phyloP scores from a whole-genome alignment of 176 grass and related monocot species.

The Panicum miliaceum region DNA sequence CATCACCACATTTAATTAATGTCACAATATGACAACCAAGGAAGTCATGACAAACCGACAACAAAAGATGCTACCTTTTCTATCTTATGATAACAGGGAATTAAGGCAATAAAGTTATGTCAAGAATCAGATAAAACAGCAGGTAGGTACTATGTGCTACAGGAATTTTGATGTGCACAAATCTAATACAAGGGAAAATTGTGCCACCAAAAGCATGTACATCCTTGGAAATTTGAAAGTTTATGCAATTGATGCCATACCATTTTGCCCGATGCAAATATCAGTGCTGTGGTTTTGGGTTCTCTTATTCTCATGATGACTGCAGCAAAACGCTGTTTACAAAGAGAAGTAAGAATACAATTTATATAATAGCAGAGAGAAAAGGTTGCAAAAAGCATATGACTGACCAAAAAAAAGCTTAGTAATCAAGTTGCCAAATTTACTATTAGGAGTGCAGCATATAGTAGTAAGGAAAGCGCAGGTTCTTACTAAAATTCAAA shows the following conservation, averaged over 20 bases:
- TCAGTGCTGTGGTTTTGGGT: constrained; percentile 97
- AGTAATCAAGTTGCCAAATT: background rate
- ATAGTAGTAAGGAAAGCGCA: background rate
- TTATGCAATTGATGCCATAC: constrained; percentile 46
- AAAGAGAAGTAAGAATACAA: constrained; percentile 35
- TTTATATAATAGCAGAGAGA: background rate
- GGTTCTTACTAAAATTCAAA: background rate
- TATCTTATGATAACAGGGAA: background rate
- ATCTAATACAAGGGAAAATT: background rate
- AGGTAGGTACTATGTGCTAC: background rate
- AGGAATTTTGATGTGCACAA: background rate
- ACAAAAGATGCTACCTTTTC: background rate
- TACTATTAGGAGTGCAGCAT: background rate
- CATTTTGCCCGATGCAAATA: constrained; percentile 99
- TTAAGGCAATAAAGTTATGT: background rate
- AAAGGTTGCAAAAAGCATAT: background rate
- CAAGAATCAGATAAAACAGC: constrained; percentile 9
- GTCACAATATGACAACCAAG: background rate
- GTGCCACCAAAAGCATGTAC: background rate
- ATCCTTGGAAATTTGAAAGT: background rate
- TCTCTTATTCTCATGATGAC: constrained; percentile 99
- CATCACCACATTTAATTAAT: background rate
- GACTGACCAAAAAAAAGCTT: background rate
- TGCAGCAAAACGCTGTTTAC: constrained; percentile 92
- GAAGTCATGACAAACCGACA: background rate